Base-by-base conservation (phyloP, 1,284 basidiomycete genomes). In the Exobasidium cylindrosporum region DNA sequence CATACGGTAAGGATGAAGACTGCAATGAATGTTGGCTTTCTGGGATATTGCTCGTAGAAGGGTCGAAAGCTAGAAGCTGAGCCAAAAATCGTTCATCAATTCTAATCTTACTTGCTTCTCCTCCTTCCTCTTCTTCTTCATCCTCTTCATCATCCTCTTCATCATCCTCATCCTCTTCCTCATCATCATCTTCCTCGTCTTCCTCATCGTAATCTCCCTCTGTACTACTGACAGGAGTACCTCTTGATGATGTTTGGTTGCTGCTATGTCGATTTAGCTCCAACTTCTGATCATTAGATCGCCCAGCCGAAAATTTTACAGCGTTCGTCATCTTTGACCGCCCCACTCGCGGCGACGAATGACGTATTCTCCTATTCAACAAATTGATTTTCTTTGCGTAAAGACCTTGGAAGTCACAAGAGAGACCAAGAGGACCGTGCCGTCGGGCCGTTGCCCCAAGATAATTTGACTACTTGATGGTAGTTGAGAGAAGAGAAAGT, bases 141-240 rank as follows among this genome's bases (percentile, higher is more conserved):
- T 68, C 65, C 1, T 70, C 60, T 13, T 67, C 65, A 21, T 60
- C 61, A 17, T 67, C 65, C 21, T 67, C 62, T 1, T 65, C 63
- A 17, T 64, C 71, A 2, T 65, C 69, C 0, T 68, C 71, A 0
- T 66, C 70, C 13, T 70, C 75, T 14, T 71, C 70, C 0, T 62
- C 64, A 11, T 63, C 66, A 13, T 60, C 66, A 1, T 52, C 59
- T 4, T 64, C 57, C 5, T 63, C 68, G 14, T 73, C 67, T 2
- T 50, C 53, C 21, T 59, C 57, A 26, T 73, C 70, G 3, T 62
- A 65, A 24, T 53, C 53, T n/a, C 29, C 53, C 29, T 44, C 53
- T n/a, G n/a, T 29, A 24, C 47, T 28, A 13, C 47, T 50, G 17
- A 40, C 35, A 7, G 35, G 35, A 10, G 35, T 40, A 7, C 17